Evolutionary conservation across 2,329 filamentous ascomycete species (phyloP).

Genomic region (Aureobasidium sp.): DNA sequence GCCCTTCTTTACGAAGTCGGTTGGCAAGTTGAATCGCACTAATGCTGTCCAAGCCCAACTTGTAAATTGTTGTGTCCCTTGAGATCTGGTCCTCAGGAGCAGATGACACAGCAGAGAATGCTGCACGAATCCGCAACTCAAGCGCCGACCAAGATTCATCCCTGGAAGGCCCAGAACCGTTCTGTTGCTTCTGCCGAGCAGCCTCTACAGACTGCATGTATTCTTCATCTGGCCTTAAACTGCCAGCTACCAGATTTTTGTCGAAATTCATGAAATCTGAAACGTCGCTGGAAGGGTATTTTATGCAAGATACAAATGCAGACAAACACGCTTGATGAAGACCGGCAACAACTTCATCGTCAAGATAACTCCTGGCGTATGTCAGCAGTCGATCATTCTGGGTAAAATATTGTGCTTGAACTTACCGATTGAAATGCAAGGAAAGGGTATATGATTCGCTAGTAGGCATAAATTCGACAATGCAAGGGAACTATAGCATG

Average conservation of each 20-base stretch:
- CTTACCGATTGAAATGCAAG: constrained; percentile 51
- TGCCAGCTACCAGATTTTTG: constrained; percentile 14
- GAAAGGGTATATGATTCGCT: constrained; percentile 50
- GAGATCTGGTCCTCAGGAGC: constrained; percentile 45
- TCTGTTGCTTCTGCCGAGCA: neutral
- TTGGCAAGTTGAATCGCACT: constrained; percentile 72
- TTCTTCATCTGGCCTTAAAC: neutral
- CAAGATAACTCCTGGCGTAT: constrained; percentile 19
- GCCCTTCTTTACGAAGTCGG: constrained; percentile 53
- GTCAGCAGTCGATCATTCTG: neutral
- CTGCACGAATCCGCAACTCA: constrained; percentile 48
- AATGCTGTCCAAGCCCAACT: constrained; percentile 87
- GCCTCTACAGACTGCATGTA: neutral
- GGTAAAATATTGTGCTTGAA: neutral
- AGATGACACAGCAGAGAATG: constrained; percentile 54
- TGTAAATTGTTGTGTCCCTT: constrained; percentile 66
- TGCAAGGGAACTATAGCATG: constrained; percentile 16
- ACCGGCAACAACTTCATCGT: neutral
- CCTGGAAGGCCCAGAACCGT: neutral
- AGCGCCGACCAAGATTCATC: constrained; percentile 40
- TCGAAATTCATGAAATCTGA: constrained; percentile 20
- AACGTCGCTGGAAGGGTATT: constrained; percentile 24
- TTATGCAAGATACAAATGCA: constrained; percentile 23
- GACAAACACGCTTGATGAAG: constrained; percentile 14
- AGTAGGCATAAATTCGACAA: constrained; percentile 21